Evolutionary conservation across 768 basidiomycete species (phyloP), one percentile per base, ranked within the genome.

Genomic region (Suillus fuscotomentosus): DNA sequence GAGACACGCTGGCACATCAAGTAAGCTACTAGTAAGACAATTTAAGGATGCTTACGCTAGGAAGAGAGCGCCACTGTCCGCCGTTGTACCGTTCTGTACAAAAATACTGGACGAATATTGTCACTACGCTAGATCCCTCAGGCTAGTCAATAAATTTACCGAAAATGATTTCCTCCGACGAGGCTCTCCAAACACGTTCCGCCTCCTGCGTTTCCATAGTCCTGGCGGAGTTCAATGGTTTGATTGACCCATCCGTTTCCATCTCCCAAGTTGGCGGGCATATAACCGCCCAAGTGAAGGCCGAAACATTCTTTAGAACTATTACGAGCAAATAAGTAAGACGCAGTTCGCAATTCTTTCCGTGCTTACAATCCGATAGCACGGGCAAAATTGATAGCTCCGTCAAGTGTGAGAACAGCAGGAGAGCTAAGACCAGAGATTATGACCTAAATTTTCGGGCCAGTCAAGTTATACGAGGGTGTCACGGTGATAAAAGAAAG

Each of bases 401-500:
- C 88, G 31, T 73, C 67, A 62, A 86, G 79, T 0, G 84, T 87
- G 60, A 89, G 80, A 10, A 89, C 85, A 0, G 31, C 77, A 0
- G 84, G 75, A 9, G 87, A 87, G 69, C 88, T 90, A 45, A 81
- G 68, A 0, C 84, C 88, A 2, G 89, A 91, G 62, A 91, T 82
- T 67, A 91, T 89, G 53, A 90, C 80, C 82, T 83, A 48, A 13
- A 24, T 17, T n/a, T 10, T 54, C 24, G 48, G 53, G 53, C 17
- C 17, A 41, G 20, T 50, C 60, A 57, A 14, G 36, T 1, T 22
- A 47, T 22, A 15, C 11, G 41, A 38, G 27, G 5, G 8, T 11
- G 4, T 51, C 9, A 5, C 1, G 36, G 8, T 5, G 56, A 62
- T 65, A 45, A n/a, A 24, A 7, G 15, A 3, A 60, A 70, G 36